These are phyloP conservation scores for Nannizziopsis arthrosporioides DNA, from an alignment of 2,329 filamentous ascomycete genomes.

Conservation along the genomic window DNA sequence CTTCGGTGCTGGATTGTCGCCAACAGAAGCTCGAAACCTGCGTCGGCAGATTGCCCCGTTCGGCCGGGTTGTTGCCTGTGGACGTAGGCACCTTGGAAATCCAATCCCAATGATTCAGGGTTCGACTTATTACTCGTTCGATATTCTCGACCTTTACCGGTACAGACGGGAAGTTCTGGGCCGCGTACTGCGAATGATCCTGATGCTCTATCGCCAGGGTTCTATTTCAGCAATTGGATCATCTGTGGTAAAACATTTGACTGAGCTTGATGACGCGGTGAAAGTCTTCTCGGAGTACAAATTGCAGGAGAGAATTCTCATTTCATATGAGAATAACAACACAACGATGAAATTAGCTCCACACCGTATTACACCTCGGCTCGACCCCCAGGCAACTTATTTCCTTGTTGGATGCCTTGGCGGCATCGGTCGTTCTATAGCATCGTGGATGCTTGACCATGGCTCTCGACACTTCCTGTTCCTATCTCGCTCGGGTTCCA, in stretches of 20 bases:
- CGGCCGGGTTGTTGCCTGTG: neutral
- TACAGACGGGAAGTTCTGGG: neutral
- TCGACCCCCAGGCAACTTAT: constrained; percentile 15
- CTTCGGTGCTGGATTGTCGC: neutral
- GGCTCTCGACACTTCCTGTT: constrained; percentile 22
- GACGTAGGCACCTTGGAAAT: neutral
- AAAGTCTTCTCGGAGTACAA: neutral
- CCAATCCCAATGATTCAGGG: neutral
- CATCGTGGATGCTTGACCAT: constrained; percentile 18
- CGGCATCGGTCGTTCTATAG: constrained; percentile 20
- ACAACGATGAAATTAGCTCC: neutral
- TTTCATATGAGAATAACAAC: neutral
- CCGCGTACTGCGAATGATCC: neutral
- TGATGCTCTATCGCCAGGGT: neutral
- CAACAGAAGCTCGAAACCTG: neutral
- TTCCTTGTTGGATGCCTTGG: constrained; percentile 18
- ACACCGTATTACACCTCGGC: neutral
- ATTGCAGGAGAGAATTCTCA: neutral
- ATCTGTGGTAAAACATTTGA: neutral
- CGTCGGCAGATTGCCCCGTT: neutral
- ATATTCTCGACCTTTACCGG: neutral
- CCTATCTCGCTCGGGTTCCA: constrained; percentile 20
- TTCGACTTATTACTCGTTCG: neutral
- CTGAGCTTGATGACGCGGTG: neutral
- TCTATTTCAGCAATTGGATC: neutral